These are phyloP conservation scores for Globisporangium acanthophoron DNA, from an alignment of 352 stramenopile genomes.

Conservation along the genomic window DNA sequence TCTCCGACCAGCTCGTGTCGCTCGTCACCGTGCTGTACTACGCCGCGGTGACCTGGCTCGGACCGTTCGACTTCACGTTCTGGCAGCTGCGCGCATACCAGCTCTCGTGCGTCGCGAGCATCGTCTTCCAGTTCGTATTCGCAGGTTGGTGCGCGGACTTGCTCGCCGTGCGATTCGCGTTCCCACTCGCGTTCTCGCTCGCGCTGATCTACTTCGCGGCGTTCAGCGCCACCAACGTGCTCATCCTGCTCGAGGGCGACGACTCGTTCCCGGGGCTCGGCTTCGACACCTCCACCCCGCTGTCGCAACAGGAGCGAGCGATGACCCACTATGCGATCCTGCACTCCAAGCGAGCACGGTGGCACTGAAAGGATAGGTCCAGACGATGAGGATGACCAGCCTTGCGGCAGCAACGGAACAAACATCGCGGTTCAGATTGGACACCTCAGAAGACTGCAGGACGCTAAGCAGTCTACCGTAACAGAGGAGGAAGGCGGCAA, in stretches of 20 bases:
- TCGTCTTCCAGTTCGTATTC: constrained; percentile 34
- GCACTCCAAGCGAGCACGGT: constrained; percentile 19
- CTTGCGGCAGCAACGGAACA: not conserved
- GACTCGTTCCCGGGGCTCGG: constrained; percentile 8
- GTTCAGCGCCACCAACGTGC: constrained; percentile 57
- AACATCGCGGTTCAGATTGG: not conserved
- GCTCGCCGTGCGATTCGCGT: constrained; percentile 23
- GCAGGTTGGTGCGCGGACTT: constrained; percentile 19
- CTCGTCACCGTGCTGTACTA: constrained; percentile 45
- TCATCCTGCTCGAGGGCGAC: constrained; percentile 45
- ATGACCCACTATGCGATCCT: constrained; percentile 1
- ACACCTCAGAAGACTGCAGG: not conserved
- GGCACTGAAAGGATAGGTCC: constrained; percentile 8
- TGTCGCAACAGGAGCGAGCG: not conserved
- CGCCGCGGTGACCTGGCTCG: constrained; percentile 37
- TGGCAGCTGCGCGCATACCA: constrained; percentile 41
- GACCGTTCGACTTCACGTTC: constrained; percentile 39
- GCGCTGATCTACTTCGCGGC: constrained; percentile 34
- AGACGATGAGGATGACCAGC: too few species aligned
- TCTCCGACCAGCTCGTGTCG: constrained; percentile 28
- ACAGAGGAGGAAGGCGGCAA: too few species aligned
- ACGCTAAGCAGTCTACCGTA: too few species aligned
- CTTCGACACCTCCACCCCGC: not conserved
- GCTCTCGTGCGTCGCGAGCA: constrained; percentile 28
- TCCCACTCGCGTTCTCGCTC: constrained; percentile 25